Conservation (phyloP, 306 rosid species). For the Casuarina glauca region DNA sequence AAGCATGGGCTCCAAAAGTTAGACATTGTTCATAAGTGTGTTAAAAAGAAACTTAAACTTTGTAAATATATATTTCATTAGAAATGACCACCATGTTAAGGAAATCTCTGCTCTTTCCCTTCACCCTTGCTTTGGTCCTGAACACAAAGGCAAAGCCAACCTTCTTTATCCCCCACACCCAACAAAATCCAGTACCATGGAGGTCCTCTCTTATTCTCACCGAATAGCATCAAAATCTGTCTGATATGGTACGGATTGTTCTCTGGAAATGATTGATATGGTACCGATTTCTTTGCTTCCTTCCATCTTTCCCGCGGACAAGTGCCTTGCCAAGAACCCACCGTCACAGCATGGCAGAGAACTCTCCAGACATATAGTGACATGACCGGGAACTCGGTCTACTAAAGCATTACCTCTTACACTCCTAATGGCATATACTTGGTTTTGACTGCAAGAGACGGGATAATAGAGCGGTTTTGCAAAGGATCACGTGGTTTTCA, state of each 20-base stretch:
- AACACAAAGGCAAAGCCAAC: conserved; percentile 15
- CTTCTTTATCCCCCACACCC: conserved; percentile 10
- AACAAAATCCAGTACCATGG: conserved; percentile 34
- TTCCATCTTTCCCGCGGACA: not conserved
- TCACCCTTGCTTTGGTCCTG: conserved; percentile 24
- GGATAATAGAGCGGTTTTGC: conserved; percentile 32
- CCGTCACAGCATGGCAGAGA: conserved; percentile 33
- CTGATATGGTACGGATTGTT: conserved; percentile 33
- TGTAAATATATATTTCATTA: not conserved
- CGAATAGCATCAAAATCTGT: conserved; percentile 24
- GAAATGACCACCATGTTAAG: conserved; percentile 14
- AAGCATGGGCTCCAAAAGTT: no score
- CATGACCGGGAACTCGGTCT: conserved; percentile 25
- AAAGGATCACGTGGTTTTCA: conserved; percentile 42
- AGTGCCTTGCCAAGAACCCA: conserved; percentile 8
- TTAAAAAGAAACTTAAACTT: no score
- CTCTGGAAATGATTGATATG: conserved; percentile 2
- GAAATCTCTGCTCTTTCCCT: conserved; percentile 12
- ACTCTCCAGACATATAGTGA: conserved; percentile 30
- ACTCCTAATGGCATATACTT: conserved; percentile 31
- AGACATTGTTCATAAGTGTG: no score
- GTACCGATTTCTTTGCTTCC: conserved; percentile 31
- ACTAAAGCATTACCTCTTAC: conserved; percentile 25
- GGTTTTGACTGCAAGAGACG: conserved; percentile 34
- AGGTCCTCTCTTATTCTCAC: conserved; percentile 31